Evolutionary conservation across 306 rosid genomes (phyloP), one percentile per base, ranked within the genome.

Genomic region (Begonia loranthoides): DNA sequence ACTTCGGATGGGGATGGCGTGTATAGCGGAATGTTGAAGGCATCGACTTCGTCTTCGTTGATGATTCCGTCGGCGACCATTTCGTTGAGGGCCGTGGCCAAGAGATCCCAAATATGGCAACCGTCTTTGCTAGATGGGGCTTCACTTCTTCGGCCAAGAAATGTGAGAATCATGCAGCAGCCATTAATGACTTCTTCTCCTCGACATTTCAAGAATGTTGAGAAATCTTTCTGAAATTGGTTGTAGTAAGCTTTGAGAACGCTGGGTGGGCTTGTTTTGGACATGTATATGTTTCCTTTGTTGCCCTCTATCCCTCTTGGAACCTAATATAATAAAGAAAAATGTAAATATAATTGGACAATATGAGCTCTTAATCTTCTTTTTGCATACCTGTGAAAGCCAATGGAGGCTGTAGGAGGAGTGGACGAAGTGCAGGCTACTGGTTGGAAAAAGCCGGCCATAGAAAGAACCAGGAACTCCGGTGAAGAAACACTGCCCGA

Each of bases 391-490:
- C 79, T 74, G 57, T 45, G 84, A 77, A 1, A 77, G 50, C 82
- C 84, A 74, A 0, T 63, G 72, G 50, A 81, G 82, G 45, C 80
- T 67, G 11, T 57, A 69, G 10, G 81, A 71, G n/a, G 81, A 70
- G 49, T 79, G 72, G 15, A 75, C 59, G 59, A 81, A 77, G 41
- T 81, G 79, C 13, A 81, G 43, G 43, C 28, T 58, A 7, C 69
- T 50, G 15, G 2, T 8, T 1, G 82, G 77, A 14, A 74, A 81
- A 54, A 81, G 54, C 38, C 90, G 60, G 28, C 70, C 76, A 12
- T 81, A 81, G 39, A 81, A 81, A 13, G 90, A 81, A 52, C 76
- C 79, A 1, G 85, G 80, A 19, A 67, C 76, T 0, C 82, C 90
- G 9, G 13, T 1, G 57, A 81, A 15, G 64, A 58, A 78, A 41